Base-by-base conservation (phyloP, 139 green algal species). In the Ostreobium quekettii region DNA sequence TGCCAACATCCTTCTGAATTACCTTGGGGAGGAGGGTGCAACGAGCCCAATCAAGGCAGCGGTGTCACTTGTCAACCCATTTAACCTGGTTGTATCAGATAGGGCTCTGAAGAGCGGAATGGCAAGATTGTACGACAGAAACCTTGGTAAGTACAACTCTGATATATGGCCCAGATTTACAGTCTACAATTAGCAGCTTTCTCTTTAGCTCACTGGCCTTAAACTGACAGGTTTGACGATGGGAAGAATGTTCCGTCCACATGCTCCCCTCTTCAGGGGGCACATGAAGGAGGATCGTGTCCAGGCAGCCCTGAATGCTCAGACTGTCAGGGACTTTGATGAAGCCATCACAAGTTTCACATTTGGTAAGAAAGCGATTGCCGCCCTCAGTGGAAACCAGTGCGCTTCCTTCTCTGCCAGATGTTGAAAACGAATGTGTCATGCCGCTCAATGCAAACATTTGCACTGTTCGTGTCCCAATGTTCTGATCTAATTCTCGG, bases 1-100 rank as follows among this genome's bases (percentile, higher is more conserved):
- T 0, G 91, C 86, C 49, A 97, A 97, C 82, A 97, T 97, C 65
- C 64, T 97, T 63, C 70, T 91, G n/a, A 77, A 80, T 38, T 89
- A 90, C 64, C 67, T 82, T 4, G 72, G 66, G n/a, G 67, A 75
- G 30, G 72, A 71, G 32, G 78, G 81, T 4, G 53, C 62, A 2
- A 7, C 4, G 0, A 88, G 74, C 3, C 88, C 84, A 26, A 59
- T 95, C 47, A 30, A 24, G 8, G 86, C 82, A 5, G 88, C 88
- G 8, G 83, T 81, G 5, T 84, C 80, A 8, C 58, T 95, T 42
- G 91, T 83, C 80, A 95, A 95, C 59, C 87, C 87, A 2, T 93
- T 94, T n/a, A 72, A 94, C 74, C 62, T 94, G 36, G 19, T 28
- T 30, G 30, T 49, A 24, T 62, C 38, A 38, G 60, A 62, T 31